Conservation (phyloP, 2,329 filamentous ascomycete species). For the Penicillium decumbens region DNA sequence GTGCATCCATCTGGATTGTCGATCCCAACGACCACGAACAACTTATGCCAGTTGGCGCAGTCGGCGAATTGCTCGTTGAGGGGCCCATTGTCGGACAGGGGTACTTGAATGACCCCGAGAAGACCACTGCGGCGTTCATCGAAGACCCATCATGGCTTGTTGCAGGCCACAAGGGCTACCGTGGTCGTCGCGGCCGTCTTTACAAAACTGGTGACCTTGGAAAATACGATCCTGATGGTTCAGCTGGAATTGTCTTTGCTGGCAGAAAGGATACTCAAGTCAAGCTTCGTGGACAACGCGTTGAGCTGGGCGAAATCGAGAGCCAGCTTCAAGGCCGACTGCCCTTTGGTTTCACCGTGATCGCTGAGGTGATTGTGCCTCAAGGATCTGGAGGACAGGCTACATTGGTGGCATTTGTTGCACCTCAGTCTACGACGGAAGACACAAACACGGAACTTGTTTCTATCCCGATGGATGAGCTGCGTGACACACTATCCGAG, state of each 20-base stretch:
- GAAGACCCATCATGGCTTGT: slow-evolving; percentile 38
- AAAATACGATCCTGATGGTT: slow-evolving; percentile 36
- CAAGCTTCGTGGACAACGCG: slow-evolving; percentile 41
- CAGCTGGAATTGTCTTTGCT: slow-evolving; percentile 36
- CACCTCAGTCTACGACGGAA: slow-evolving; percentile 22
- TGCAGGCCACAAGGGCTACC: slow-evolving; percentile 20
- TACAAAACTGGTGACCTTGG: slow-evolving; percentile 43
- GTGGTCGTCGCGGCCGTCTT: slow-evolving; percentile 31
- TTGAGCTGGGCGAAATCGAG: slow-evolving; percentile 44
- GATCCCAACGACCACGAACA: slow-evolving; percentile 36
- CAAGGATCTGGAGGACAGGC: slow-evolving; percentile 26
- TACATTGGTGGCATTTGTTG: slow-evolving; percentile 31
- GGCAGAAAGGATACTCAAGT: slow-evolving; percentile 42
- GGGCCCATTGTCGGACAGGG: slow-evolving; percentile 47
- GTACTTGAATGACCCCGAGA: slow-evolving; percentile 42
- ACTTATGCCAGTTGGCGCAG: slow-evolving; percentile 42
- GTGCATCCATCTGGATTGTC: slow-evolving; percentile 39
- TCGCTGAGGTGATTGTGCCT: slow-evolving; percentile 47
- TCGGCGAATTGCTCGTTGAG: slow-evolving; percentile 48
- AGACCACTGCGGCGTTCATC: slow-evolving; percentile 36
- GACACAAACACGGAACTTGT: slow-evolving; percentile 16
- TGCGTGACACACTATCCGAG: slow-evolving; percentile 15
- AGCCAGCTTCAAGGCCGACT: slow-evolving; percentile 30
- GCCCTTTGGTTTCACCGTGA: slow-evolving; percentile 36
- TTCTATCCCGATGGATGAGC: slow-evolving; percentile 14